phyloP scores from a whole-genome alignment of 2,329 filamentous ascomycete genomes.

The Metarhizium sp. region DNA sequence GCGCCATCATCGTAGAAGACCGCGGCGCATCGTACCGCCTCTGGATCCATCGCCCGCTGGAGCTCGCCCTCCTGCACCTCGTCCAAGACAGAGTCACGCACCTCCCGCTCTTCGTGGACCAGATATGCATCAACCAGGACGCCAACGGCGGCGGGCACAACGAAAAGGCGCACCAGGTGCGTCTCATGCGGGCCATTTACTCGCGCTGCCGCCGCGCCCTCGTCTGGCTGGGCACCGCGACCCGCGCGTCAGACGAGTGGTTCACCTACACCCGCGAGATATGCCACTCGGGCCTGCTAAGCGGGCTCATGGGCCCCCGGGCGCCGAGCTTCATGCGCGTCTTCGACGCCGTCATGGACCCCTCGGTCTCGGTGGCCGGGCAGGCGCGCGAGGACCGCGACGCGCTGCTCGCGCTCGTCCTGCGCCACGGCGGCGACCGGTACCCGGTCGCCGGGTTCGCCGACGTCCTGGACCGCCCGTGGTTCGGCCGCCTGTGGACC shows the following conservation, averaged over 20 bases:
- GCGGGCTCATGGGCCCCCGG: constrained; percentile 15
- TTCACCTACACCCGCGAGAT: constrained; percentile 12
- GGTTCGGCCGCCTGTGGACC: constrained; percentile 24
- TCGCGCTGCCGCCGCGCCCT: constrained; percentile 12
- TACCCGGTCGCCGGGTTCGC: constrained; percentile 18
- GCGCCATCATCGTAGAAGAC: constrained; percentile 17
- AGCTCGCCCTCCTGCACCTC: constrained; percentile 17
- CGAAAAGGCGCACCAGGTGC: constrained; percentile 19
- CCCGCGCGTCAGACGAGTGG: constrained; percentile 12
- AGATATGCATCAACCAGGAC: constrained; percentile 22
- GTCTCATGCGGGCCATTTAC: constrained; percentile 21
- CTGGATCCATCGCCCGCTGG: constrained; percentile 18
- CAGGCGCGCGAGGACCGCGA: constrained; percentile 15
- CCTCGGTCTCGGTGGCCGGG: constrained; percentile 10
- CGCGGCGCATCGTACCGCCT: constrained; percentile 8
- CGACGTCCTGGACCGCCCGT: constrained; percentile 18
- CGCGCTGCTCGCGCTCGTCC: constrained; percentile 16
- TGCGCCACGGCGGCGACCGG: constrained; percentile 10
- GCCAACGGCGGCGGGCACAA: background rate
- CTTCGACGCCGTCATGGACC: constrained; percentile 21
- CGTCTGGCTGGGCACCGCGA: constrained; percentile 19
- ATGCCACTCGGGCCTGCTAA: constrained; percentile 11
- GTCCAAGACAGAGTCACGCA: background rate
- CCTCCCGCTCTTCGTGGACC: constrained; percentile 20
- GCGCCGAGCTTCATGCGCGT: constrained; percentile 13